Base-by-base conservation (phyloP, 2,329 filamentous ascomycete species). In the Alternaria ethzedia region DNA sequence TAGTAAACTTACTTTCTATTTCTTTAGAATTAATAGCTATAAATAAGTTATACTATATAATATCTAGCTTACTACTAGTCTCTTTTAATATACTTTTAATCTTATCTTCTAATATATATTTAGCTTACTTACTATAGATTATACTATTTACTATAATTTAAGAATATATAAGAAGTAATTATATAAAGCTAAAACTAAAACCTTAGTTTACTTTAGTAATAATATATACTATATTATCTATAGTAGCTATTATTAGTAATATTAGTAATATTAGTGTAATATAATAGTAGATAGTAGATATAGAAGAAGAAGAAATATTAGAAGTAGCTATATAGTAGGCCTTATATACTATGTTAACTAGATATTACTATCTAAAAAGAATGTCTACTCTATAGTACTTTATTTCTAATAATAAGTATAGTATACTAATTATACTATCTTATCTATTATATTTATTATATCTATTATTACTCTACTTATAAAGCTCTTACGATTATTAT, bases 21-120 rank as follows among this genome's bases (percentile, higher is more conserved):
- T 47, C 1, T 3, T 21, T 46, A 6, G 54, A 23, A 20, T 41
- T 2, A 9, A 56, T 56, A 25, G 54, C 43, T 15, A 41, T 46
- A 23, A 47, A 57, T n/a, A 56, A 56, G 44, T 58, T 54, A 47
- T 54, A 51, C 32, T 62, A 49, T 32, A 62, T 51, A 21, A 62
- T 41, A 4, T 47, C 25, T 20, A 62, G 59, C 49, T 28, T 57
- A 47, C 54, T 62, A 41, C 47, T 54, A 46, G 43, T 45, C 32
- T 47, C 43, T 36, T 50, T 55, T 8, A 49, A 45, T 17, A 50
- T 15, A 36, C n/a, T 56, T 17, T 58, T 46, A 41, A 45, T 17
- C 41, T 47, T 26, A 5, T 51, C 43, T 54, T 63, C 20, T 30
- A 46, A 26, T n/a, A 44, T 47, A 44, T 45, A 32, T 28, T 63